Evolutionary conservation across 768 basidiomycete species (phyloP).

Genomic region (Psilocybe cyanescens): DNA sequence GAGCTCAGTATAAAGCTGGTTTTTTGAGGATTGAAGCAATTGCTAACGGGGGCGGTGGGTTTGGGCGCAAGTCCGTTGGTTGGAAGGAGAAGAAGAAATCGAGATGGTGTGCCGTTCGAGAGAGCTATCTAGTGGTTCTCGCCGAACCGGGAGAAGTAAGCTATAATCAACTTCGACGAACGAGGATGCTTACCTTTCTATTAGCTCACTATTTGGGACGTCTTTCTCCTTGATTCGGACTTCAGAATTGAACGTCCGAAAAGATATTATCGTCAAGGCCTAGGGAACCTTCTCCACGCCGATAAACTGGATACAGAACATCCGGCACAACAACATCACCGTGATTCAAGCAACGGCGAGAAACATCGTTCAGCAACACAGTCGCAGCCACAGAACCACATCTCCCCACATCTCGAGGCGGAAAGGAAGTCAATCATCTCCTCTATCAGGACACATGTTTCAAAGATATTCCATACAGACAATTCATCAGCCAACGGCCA

Average conservation of each 20-base stretch:
- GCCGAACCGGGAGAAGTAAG: slow-evolving; percentile 86
- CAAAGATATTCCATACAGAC: slow-evolving; percentile 44
- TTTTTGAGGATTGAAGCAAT: slow-evolving; percentile 65
- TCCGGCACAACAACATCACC: background rate
- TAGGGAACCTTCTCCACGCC: slow-evolving; percentile 62
- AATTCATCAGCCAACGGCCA: slow-evolving; percentile 4
- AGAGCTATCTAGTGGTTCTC: slow-evolving; percentile 87
- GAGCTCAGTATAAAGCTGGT: slow-evolving; percentile 91
- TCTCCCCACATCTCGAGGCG: background rate
- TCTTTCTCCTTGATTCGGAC: slow-evolving; percentile 88
- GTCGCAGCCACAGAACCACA: background rate
- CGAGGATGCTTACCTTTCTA: background rate
- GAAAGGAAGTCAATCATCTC: slow-evolving; percentile 46
- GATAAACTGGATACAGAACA: slow-evolving; percentile 26
- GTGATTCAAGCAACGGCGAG: slow-evolving; percentile 2
- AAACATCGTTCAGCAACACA: slow-evolving; percentile 5
- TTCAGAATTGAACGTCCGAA: slow-evolving; percentile 91
- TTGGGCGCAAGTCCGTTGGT: slow-evolving; percentile 66
- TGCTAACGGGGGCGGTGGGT: slow-evolving; percentile 54
- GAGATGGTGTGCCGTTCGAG: slow-evolving; percentile 91
- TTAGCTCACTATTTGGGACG: slow-evolving; percentile 88
- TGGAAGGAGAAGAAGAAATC: slow-evolving; percentile 65
- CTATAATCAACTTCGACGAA: slow-evolving; percentile 8
- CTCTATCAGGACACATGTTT: slow-evolving; percentile 52
- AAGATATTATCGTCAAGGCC: slow-evolving; percentile 84